Conservation (phyloP, 768 basidiomycete genomes). For the Agaricus subrufescens region DNA sequence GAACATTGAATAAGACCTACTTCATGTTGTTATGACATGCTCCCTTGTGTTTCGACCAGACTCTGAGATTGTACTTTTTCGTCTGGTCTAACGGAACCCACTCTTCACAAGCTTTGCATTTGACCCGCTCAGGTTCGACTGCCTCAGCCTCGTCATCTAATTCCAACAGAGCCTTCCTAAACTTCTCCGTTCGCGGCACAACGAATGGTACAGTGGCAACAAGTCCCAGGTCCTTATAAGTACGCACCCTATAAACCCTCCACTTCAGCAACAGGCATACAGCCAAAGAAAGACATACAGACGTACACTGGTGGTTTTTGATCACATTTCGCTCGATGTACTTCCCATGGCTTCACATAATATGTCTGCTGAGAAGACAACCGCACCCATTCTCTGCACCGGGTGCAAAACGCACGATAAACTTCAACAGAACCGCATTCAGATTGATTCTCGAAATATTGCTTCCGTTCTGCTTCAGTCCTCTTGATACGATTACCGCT, state of each 20-base stretch:
- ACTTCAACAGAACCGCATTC: slow-evolving; percentile 53
- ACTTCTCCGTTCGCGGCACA: slow-evolving; percentile 36
- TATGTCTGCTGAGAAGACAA: slow-evolving; percentile 55
- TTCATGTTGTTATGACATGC: slow-evolving; percentile 36
- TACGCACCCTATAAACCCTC: slow-evolving; percentile 3
- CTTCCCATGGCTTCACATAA: slow-evolving; percentile 56
- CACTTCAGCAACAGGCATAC: slow-evolving; percentile 16
- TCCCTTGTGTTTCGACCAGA: slow-evolving; percentile 53
- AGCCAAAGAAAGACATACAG: slow-evolving; percentile 14
- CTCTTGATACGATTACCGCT: slow-evolving; percentile 42
- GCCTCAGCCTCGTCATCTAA: slow-evolving; percentile 48
- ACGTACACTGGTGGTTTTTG: slow-evolving; percentile 25
- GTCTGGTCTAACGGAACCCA: slow-evolving; percentile 50
- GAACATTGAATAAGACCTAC: slow-evolving; percentile 25
- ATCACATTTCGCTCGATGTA: slow-evolving; percentile 52
- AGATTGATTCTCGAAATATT: slow-evolving; percentile 60
- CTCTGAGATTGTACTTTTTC: slow-evolving; percentile 36
- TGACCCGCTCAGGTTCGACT: slow-evolving; percentile 44
- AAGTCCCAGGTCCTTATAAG: slow-evolving; percentile 13
- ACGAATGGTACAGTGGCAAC: slow-evolving; percentile 20
- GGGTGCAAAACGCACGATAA: slow-evolving; percentile 52
- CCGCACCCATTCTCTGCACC: slow-evolving; percentile 53
- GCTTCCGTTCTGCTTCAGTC: slow-evolving; percentile 56
- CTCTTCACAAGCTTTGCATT: slow-evolving; percentile 57
- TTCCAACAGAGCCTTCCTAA: slow-evolving; percentile 40